Evolutionary conservation across 2,329 filamentous ascomycete species (phyloP), one percentile per base, ranked within the genome.

Genomic region (Hymenoscyphus fraxineus): DNA sequence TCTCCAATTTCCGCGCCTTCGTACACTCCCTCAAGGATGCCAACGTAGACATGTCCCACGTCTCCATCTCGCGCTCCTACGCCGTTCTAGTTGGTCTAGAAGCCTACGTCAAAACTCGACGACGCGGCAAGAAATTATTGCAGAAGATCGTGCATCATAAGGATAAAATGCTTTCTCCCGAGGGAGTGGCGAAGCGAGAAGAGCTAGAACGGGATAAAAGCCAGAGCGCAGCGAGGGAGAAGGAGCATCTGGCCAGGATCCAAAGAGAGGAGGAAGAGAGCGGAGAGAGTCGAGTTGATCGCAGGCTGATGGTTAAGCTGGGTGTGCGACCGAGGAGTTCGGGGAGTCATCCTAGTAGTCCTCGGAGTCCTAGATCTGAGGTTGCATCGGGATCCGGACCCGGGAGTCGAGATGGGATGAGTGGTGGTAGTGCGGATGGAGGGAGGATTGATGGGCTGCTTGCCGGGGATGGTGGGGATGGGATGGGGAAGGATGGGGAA

Each of bases 51-150:
- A 90, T 93, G 85, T 86, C 83, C 15, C 88, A 85, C 32, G 87
- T 96, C 12, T 90, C 87, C 19, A 90, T 96, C 57, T 92, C 88
- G 54, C 88, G 92, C 71, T 89, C 89, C 1, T 97, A 96, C 73
- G 88, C 90, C 0, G 87, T 96, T 0, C 81, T 97, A 0, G 84
- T 93, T 0, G 93, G 93, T 0, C 81, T 97, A 4, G 93, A 97
- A 79, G 84, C 87, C 15, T 97, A 96, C 73, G 78, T 89, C 59
- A 87, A 87, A 71, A 88, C 88, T 13, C 85, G 88, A 59, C 63
- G 62, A 64, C 87, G 87, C 73, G 82, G 89, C 40, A 90, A 89
- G 77, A 77, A 78, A 57, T 70, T 82, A 12, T 73, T 79, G 65
- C 79, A 82, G 63, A 84, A 83, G 65, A 71, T 85, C 44, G 76